A percentile compares a stretch with the other conserved stretches of the same genome.
phyloP scores from a whole-genome alignment of 768 basidiomycete genomes.

The Agaricus subrufescens region DNA sequence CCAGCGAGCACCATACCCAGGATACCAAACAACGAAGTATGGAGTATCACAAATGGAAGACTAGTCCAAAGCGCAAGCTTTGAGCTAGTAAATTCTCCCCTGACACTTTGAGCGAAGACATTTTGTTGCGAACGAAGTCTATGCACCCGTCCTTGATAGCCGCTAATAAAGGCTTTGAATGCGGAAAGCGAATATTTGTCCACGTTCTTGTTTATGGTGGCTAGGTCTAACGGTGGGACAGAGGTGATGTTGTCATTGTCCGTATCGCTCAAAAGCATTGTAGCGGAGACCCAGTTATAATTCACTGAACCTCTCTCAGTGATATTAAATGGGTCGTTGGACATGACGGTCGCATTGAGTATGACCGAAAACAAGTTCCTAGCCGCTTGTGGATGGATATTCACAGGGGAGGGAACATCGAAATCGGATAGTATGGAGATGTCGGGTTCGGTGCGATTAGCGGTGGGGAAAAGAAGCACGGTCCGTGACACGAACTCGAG shows the following conservation, averaged over 20 bases:
- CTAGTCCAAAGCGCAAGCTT: background rate
- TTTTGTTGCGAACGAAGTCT: too few relatives aligned
- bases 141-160: background rate
- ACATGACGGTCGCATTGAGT: background rate
- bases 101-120: background rate
- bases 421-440: background rate
- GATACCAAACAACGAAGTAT: background rate
- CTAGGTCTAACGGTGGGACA: background rate
- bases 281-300: background rate
- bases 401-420: background rate
- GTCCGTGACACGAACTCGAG: background rate
- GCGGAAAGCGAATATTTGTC: background rate
- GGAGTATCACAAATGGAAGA: background rate
- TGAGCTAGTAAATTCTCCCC: background rate
- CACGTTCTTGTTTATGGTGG: background rate
- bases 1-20: background rate
- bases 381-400: background rate
- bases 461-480: background rate
- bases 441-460: background rate
- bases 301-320: background rate
- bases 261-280: background rate
- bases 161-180: slow-evolving; percentile 1
- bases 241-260: background rate
- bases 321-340: background rate
- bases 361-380: background rate